phyloP scores from a whole-genome alignment of 2,329 filamentous ascomycete species.

The Cladosporium velox region DNA sequence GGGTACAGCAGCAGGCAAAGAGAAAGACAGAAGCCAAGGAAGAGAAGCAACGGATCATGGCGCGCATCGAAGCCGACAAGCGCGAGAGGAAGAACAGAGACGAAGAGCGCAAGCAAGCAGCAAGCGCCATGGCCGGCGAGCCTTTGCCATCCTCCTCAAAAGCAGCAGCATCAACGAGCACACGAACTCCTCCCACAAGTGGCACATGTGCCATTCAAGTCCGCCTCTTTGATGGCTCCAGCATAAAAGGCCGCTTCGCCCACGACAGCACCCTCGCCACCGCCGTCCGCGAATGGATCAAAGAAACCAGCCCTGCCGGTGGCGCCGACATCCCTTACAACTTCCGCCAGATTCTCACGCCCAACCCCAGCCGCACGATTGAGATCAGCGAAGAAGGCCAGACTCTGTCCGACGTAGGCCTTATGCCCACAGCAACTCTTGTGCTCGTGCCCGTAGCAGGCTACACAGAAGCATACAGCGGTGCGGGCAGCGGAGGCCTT shows the following conservation, averaged over 20 bases:
- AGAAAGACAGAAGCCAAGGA: conserved; percentile 66
- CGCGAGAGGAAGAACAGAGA: conserved; percentile 63
- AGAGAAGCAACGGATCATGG: conserved; percentile 71
- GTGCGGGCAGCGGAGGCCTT: conserved; percentile 34
- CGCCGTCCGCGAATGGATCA: conserved; percentile 77
- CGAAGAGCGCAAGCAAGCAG: conserved; percentile 42
- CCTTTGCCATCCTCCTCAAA: conserved; percentile 9
- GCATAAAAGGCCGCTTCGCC: conserved; percentile 69
- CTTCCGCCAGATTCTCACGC: conserved; percentile 81
- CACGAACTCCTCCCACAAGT: conserved; percentile 24
- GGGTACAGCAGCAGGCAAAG: conserved; percentile 53
- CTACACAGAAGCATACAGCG: conserved; percentile 61
- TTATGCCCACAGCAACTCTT: conserved; percentile 78
- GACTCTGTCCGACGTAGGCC: conserved; percentile 66
- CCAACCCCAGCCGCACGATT: conserved; percentile 72
- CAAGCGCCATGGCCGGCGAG: conserved; percentile 7
- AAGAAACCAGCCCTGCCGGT: conserved; percentile 54
- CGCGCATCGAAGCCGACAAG: conserved; percentile 76
- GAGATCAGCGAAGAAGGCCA: conserved; percentile 73
- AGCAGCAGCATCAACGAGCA: conserved; percentile 12
- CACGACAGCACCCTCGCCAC: conserved; percentile 60
- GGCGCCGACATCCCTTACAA: conserved; percentile 61
- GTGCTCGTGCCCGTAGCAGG: conserved; percentile 72
- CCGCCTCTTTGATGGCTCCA: conserved; percentile 80
- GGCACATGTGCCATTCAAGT: conserved; percentile 62